Percentiles rank a stretch among this genome's conserved stretches.
Conservation (phyloP, 106 monocot species). For the Posidonia australis region DNA sequence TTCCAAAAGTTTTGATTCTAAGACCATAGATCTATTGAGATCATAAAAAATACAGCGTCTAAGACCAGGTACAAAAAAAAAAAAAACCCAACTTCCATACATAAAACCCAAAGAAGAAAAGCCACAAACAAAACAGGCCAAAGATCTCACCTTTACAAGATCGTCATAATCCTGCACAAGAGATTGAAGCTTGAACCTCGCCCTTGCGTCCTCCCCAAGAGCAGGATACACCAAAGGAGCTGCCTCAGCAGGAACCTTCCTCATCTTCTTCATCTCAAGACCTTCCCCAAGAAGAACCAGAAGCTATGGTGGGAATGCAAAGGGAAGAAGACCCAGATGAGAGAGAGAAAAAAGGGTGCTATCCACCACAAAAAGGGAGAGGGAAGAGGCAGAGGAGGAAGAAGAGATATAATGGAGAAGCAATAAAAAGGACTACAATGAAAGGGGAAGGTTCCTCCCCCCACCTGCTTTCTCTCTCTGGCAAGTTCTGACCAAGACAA, state of each 20-base stretch:
- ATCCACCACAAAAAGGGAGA: neutral
- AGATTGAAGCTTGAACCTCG: conserved; percentile 3
- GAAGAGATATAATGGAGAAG: neutral
- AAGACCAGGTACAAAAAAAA: neutral
- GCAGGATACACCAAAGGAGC: neutral
- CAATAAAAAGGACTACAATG: neutral
- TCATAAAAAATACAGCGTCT: neutral
- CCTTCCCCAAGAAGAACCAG: neutral
- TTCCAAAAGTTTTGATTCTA: neutral
- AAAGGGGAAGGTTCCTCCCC: conserved; percentile 9
- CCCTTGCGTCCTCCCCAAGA: conserved; percentile 7
- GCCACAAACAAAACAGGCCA: neutral
- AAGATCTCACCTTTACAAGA: conserved; percentile 19
- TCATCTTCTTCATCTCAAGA: conserved; percentile 3
- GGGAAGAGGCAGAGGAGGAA: neutral
- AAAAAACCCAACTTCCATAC: neutral
- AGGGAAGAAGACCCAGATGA: neutral
- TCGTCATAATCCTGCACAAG: conserved; percentile 14
- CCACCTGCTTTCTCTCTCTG: conserved; percentile 9
- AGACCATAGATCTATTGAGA: conserved; percentile 1
- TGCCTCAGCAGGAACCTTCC: neutral
- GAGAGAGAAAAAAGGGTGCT: neutral
- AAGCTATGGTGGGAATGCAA: neutral
- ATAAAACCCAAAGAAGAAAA: neutral
- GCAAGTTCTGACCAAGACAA: conserved; percentile 7